Conservation (phyloP, 2,329 filamentous ascomycete genomes). For the Pseudocercospora musae region DNA sequence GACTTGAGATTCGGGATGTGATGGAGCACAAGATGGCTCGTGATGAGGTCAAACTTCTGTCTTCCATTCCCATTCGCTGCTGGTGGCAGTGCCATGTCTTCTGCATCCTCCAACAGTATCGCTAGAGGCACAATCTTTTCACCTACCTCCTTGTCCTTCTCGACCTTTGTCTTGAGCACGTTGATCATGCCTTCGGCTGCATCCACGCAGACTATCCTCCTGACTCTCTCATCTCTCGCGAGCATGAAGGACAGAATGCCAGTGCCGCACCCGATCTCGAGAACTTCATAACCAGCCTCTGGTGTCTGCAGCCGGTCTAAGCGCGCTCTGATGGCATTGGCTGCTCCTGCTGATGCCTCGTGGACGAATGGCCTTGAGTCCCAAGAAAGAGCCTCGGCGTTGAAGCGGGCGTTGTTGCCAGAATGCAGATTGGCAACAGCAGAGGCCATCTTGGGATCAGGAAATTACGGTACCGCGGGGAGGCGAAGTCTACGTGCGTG, state of each 20-base stretch:
- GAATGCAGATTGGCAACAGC: conserved; percentile 24
- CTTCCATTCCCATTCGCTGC: conserved; percentile 6
- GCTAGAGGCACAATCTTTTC: conserved; percentile 25
- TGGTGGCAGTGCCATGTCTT: conserved; percentile 21
- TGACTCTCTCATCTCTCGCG: conserved; percentile 15
- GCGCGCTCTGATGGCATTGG: conserved; percentile 18
- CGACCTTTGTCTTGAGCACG: conserved; percentile 23
- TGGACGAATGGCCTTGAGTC: conserved; percentile 27
- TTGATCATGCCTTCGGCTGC: conserved; percentile 30
- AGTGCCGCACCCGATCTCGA: conserved; percentile 30
- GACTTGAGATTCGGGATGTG: conserved; percentile 25
- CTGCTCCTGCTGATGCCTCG: conserved; percentile 23
- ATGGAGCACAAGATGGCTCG: conserved; percentile 28
- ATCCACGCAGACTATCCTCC: conserved; percentile 25
- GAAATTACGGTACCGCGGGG: neutral
- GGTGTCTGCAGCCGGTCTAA: neutral
- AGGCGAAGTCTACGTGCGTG: neutral
- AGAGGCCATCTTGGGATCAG: conserved; percentile 20
- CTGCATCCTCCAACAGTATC: conserved; percentile 25
- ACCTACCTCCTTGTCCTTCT: conserved; percentile 13
- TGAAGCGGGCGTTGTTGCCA: conserved; percentile 24
- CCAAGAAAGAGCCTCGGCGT: conserved; percentile 27
- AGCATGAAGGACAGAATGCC: conserved; percentile 27
- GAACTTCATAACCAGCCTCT: conserved; percentile 15
- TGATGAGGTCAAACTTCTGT: conserved; percentile 29